These are phyloP conservation scores for Haberlea rhodopensis DNA, from an alignment of 257 asterid genomes.

Conservation along the genomic window DNA sequence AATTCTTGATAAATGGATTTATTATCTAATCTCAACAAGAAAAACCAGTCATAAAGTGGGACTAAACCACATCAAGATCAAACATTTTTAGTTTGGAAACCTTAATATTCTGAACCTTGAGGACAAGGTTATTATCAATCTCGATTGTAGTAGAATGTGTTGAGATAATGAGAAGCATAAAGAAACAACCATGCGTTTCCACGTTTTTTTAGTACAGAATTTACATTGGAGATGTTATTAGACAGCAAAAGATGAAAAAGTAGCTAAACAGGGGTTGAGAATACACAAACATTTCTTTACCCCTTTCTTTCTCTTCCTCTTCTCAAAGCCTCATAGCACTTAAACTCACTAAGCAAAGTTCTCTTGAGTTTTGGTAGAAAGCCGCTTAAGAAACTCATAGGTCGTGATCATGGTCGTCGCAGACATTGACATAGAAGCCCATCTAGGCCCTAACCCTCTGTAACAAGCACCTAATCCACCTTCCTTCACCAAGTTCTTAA, in stretches of 20 bases:
- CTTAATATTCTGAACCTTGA: too few relatives aligned
- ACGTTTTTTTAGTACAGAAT: constrained; percentile 36
- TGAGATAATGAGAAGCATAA: too few relatives aligned
- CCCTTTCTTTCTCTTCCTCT: constrained; percentile 29
- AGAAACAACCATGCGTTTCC: constrained; percentile 14
- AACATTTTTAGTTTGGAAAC: too few relatives aligned
- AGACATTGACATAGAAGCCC: constrained; percentile 97
- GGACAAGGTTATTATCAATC: too few relatives aligned
- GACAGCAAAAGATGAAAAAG: constrained; percentile 20
- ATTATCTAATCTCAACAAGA: too few relatives aligned
- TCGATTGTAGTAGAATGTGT: too few relatives aligned
- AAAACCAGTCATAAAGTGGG: too few relatives aligned
- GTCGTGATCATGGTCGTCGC: constrained; percentile 97
- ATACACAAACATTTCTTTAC: constrained; percentile 25
- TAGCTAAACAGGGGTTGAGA: constrained; percentile 25
- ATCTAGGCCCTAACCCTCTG: constrained; percentile 93
- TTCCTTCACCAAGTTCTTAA: constrained; percentile 74
- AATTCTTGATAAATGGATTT: too few relatives aligned
- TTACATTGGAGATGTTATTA: constrained; percentile 32
- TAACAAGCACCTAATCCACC: constrained; percentile 94
- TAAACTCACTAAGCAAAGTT: constrained; percentile 35
- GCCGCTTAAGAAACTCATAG: constrained; percentile 86
- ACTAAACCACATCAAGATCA: too few relatives aligned
- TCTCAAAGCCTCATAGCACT: constrained; percentile 11
- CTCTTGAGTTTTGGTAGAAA: constrained; percentile 77